A percentile compares a stretch with the other conserved stretches of the same genome.
Evolutionary conservation across 805 yeast genomes (phyloP).

Genomic region (Ogataea salicorniae): DNA sequence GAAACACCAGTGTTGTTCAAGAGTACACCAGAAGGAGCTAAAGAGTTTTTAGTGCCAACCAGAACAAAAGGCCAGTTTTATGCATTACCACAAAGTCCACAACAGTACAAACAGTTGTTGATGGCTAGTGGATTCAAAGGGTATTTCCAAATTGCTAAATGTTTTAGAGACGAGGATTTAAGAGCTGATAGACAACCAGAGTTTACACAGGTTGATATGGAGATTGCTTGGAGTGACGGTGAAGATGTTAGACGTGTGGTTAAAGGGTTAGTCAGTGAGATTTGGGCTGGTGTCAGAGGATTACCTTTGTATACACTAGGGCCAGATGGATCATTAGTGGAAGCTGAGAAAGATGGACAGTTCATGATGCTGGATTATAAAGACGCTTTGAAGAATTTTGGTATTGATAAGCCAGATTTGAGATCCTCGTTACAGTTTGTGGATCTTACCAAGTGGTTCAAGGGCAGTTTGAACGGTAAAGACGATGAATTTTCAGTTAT

Average conservation of each 20-base stretch:
- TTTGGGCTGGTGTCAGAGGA: slow-evolving; percentile 50
- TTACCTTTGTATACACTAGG: slow-evolving; percentile 36
- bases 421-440: slow-evolving; percentile 52
- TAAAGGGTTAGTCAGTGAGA: slow-evolving; percentile 45
- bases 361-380: slow-evolving; percentile 52
- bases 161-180: slow-evolving; percentile 94
- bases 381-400: slow-evolving; percentile 68
- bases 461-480: slow-evolving; percentile 27
- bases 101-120: slow-evolving; percentile 89
- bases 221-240: slow-evolving; percentile 76
- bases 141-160: slow-evolving; percentile 87
- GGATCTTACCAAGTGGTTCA: slow-evolving; percentile 40
- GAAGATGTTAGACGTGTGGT: slow-evolving; percentile 64
- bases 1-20: slow-evolving; percentile 93
- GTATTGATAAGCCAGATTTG: slow-evolving; percentile 93
- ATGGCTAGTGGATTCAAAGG: slow-evolving; percentile 90
- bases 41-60: slow-evolving; percentile 93
- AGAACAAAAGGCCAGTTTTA: slow-evolving; percentile 55
- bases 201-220: slow-evolving; percentile 95
- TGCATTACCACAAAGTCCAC: slow-evolving; percentile 97
- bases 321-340: slow-evolving; percentile 29
- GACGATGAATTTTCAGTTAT: slow-evolving; percentile 52
- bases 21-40: slow-evolving; percentile 97
- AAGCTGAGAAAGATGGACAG: slow-evolving; percentile 17
- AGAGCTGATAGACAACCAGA: slow-evolving; percentile 96